Conservation (phyloP, 352 stramenopile genomes). For the Phytophthora quininea region DNA sequence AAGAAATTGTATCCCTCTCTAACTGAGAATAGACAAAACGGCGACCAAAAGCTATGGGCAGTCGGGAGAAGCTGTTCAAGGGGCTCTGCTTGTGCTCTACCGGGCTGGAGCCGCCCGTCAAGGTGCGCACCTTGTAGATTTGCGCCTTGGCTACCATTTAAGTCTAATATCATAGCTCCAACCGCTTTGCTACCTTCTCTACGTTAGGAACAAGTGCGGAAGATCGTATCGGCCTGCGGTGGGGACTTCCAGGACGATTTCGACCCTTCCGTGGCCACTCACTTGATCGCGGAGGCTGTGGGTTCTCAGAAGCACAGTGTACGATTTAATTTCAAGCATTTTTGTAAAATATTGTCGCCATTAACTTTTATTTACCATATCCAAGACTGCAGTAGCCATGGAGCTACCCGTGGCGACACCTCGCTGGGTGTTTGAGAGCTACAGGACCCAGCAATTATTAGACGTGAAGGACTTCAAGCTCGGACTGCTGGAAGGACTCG, state of each 20-base stretch:
- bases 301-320: conserved; percentile 73
- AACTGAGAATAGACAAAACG: too few species aligned
- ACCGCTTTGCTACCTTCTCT: not conserved
- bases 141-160: conserved; percentile 14
- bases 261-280: conserved; percentile 49
- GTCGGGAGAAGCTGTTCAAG: conserved; percentile 44
- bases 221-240: conserved; percentile 64
- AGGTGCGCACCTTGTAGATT: conserved; percentile 31
- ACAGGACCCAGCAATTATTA: conserved; percentile 48
- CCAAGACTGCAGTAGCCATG: conserved; percentile 49
- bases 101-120: conserved; percentile 54
- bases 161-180: not conserved
- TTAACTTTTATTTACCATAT: conserved; percentile 1
- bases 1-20: not conserved
- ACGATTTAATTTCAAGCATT: conserved; percentile 10
- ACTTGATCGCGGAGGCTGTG: conserved; percentile 66
- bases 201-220: conserved; percentile 69
- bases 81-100: conserved; percentile 62
- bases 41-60: conserved; percentile 16
- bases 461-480: conserved; percentile 44
- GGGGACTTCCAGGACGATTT: conserved; percentile 67
- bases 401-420: conserved; percentile 50
- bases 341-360: too few species aligned
- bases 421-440: conserved; percentile 78
- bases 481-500: conserved; percentile 59